Evolutionary conservation across 768 basidiomycete species (phyloP).

Genomic region (Boletus subcaerulescens): DNA sequence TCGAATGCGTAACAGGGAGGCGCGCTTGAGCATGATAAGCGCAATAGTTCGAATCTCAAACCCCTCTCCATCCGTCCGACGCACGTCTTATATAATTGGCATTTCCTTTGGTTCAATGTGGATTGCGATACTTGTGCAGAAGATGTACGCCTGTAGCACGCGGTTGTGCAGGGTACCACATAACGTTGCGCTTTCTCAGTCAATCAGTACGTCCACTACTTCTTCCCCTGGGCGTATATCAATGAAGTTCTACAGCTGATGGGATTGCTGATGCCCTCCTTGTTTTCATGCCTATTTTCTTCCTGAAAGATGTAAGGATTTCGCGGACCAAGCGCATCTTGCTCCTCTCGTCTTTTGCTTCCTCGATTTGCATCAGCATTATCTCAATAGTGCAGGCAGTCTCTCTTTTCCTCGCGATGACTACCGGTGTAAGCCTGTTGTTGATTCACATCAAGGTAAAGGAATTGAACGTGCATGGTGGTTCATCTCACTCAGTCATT

Average conservation of each 20-base stretch:
- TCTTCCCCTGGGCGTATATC: not conserved
- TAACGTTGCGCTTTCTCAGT: slow-evolving; percentile 8
- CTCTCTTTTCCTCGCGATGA: slow-evolving; percentile 4
- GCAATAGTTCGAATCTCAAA: slow-evolving; percentile 7
- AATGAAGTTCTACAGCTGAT: slow-evolving; percentile 15
- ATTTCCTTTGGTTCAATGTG: slow-evolving; percentile 16
- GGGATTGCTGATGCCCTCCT: slow-evolving; percentile 15
- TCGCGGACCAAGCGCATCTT: slow-evolving; percentile 11
- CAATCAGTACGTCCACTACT: slow-evolving; percentile 10
- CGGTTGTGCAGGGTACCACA: not conserved
- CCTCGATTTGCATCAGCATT: slow-evolving; percentile 21
- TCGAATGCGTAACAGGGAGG: slow-evolving; percentile 2
- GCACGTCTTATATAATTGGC: not conserved
- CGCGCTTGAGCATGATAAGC: slow-evolving; percentile 19
- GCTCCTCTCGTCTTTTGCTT: slow-evolving; percentile 19
- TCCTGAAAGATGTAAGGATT: slow-evolving; percentile 16
- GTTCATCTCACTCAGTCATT: not conserved
- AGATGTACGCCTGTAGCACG: slow-evolving; percentile 1
- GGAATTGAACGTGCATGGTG: not conserved
- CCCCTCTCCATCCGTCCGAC: not conserved
- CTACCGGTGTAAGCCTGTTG: slow-evolving; percentile 1
- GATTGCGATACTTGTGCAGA: not conserved
- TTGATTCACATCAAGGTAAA: slow-evolving; percentile 19
- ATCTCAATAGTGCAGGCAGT: slow-evolving; percentile 11
- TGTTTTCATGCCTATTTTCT: slow-evolving; percentile 10